Evolutionary conservation across 176 grass and related monocot genomes (phyloP).

Genomic region (Secale cereale): DNA sequence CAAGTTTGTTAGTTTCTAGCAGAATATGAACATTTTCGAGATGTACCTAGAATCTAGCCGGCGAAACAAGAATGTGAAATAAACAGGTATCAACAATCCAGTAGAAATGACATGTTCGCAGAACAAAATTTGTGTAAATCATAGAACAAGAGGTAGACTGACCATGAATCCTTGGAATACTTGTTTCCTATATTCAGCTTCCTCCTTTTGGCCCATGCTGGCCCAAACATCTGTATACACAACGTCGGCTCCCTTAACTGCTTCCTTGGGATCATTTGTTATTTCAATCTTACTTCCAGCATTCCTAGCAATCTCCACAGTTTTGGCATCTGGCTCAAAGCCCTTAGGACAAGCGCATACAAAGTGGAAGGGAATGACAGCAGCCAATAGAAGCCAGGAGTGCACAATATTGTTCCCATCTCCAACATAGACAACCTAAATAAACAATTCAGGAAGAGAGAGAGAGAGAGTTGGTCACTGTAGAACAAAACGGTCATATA

Average conservation of each 20-base stretch:
- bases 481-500: background rate
- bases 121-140: background rate
- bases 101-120: background rate
- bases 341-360: slow-evolving; percentile 92
- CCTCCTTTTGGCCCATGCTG: slow-evolving; percentile 99
- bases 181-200: slow-evolving; percentile 85
- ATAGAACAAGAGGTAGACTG: background rate
- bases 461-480: background rate
- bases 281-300: slow-evolving; percentile 95
- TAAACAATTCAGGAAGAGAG: background rate
- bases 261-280: slow-evolving; percentile 85
- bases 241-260: slow-evolving; percentile 92
- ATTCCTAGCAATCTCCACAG: slow-evolving; percentile 67
- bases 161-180: slow-evolving; percentile 91
- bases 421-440: slow-evolving; percentile 93
- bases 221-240: slow-evolving; percentile 99
- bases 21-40: background rate
- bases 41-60: background rate
- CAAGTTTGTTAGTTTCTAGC: background rate
- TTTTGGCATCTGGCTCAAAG: slow-evolving; percentile 90
- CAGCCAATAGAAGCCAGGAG: slow-evolving; percentile 93
- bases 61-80: background rate
- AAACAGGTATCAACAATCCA: background rate
- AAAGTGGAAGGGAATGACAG: slow-evolving; percentile 82
- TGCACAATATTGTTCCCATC: slow-evolving; percentile 98